Base-by-base conservation (phyloP, 768 basidiomycete species). In the Podaxis sp. region DNA sequence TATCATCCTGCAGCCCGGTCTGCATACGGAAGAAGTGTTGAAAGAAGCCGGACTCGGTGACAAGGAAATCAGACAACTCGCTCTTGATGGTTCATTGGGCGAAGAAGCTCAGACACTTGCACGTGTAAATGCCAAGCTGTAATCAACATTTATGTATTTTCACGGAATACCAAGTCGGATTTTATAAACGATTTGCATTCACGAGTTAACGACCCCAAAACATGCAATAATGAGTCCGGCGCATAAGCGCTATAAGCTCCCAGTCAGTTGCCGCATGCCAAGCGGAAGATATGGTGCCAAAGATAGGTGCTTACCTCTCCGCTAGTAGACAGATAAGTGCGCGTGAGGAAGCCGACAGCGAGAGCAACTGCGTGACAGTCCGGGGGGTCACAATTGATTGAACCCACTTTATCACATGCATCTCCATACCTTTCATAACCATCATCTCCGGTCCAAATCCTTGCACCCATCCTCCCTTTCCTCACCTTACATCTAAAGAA, bases 1-100 rank as follows among this genome's bases (percentile, higher is more conserved):
- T 61, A 26, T 59, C 12, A 42, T 75, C 9, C 69, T 85, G 24
- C 48, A 71, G 44, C 80, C 86, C 5, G 89, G 89, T 28, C 62
- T 75, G 26, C 84, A 90, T 70, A 87, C 82, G 11, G 65, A 76
- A 11, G 80, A 82, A 42, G 74, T 90, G 39, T 75, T 90, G 28
- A 64, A 55, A 12, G 87, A 86, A 64, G 64, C 85, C 40, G 86
- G 86, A 1, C 42, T 87, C 17, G 74, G 74, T n/a, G 68, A 71
- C n/a, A 67, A 65, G 8, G 78, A 86, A 63, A 68, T 76, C 51
- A 68, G 67, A 61, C 64, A 66, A 52, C 78, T 89, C 61, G 69
- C 72, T 5, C 65, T 68, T 13, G 79, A 81, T 1, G 86, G 87
- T 22, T 85, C 80, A 9, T 72, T 88, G 57, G 80, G 79, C 13